Percentiles rank a stretch among this genome's conserved stretches.
These are phyloP conservation scores for Leccinum boreale DNA, from an alignment of 768 basidiomycete species.

Conservation along the genomic window DNA sequence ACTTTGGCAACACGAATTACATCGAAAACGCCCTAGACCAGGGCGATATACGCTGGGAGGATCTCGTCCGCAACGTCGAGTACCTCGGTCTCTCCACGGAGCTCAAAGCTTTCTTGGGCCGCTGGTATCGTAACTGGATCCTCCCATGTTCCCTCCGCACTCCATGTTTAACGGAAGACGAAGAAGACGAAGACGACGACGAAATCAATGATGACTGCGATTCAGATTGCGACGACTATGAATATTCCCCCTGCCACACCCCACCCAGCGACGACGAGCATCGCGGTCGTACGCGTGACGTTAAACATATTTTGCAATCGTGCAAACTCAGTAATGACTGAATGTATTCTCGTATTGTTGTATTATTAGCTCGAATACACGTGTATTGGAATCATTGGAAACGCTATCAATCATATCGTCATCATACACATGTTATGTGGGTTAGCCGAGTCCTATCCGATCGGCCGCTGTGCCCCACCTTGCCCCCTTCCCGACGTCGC, in stretches of 20 bases:
- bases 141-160: conserved; percentile 34
- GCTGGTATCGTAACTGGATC: conserved; percentile 70
- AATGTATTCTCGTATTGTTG: too few species aligned
- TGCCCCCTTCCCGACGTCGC: neutral
- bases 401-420: too few species aligned
- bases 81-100: conserved; percentile 76
- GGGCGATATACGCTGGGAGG: conserved; percentile 76
- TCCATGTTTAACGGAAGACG: conserved; percentile 27
- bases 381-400: too few species aligned
- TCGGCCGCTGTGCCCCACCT: too few species aligned
- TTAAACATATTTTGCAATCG: neutral
- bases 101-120: conserved; percentile 73
- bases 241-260: conserved; percentile 25
- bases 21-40: conserved; percentile 67
- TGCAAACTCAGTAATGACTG: too few species aligned
- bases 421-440: neutral
- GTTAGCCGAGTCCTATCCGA: neutral
- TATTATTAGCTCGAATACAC: too few species aligned
- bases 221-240: conserved; percentile 25
- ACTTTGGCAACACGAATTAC: conserved; percentile 65
- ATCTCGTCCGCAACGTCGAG: conserved; percentile 84
- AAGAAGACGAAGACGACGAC: conserved; percentile 20
- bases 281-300: neutral
- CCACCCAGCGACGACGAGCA: conserved; percentile 38
- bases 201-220: conserved; percentile 29